Evolutionary conservation across 139 green algal species (phyloP).

Genomic region (Chloropicon primus): DNA sequence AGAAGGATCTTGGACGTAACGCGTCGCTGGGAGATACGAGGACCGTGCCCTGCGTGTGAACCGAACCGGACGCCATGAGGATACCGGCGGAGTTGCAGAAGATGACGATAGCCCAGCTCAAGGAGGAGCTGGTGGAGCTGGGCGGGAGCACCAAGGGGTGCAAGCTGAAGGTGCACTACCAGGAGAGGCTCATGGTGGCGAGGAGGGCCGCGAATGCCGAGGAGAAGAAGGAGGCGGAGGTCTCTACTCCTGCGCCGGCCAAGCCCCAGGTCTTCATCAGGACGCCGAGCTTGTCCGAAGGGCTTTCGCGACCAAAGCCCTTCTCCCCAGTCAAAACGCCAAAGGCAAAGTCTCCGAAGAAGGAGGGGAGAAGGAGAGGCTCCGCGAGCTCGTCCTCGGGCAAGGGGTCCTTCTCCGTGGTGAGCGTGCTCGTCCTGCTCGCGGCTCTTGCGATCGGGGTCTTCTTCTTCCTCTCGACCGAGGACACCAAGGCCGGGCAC

Average conservation of each 20-base stretch:
- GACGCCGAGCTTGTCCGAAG: too few species aligned
- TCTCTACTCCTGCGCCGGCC: too few species aligned
- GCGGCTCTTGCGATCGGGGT: background rate
- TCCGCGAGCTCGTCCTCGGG: background rate
- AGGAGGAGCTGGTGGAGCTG: background rate
- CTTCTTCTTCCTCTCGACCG: background rate
- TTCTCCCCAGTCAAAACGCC: background rate
- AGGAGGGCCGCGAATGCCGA: background rate
- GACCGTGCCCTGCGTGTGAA: too few species aligned
- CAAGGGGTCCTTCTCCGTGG: background rate
- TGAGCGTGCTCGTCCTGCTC: background rate
- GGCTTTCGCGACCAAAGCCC: background rate
- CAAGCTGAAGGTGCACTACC: background rate
- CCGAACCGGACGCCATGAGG: too few species aligned
- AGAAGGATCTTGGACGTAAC: too few species aligned
- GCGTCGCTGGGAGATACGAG: too few species aligned
- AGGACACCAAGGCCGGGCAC: background rate
- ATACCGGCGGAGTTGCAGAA: background rate
- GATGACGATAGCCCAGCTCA: background rate
- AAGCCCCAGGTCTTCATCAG: too few species aligned
- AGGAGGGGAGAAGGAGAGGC: background rate
- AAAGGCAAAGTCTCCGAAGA: background rate
- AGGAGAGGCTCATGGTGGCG: background rate
- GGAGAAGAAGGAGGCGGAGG: too few species aligned
- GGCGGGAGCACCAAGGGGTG: background rate